Evolutionary conservation across 345 rosid species (phyloP), one percentile per base, ranked within the genome.

Genomic region (Camelina laxa): DNA sequence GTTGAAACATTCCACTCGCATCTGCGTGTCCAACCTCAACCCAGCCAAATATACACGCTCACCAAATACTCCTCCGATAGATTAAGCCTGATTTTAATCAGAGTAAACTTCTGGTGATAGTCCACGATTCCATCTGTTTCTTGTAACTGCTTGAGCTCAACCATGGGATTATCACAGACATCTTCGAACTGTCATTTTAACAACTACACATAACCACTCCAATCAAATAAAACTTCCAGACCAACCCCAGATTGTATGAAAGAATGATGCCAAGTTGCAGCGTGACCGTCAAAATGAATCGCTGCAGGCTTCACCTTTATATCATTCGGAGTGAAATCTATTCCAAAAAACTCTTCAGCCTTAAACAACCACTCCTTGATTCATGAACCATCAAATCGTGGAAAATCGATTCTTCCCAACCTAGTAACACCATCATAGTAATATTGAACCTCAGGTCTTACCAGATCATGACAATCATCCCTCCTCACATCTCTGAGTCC

Each of bases 171-270:
- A 1, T 48, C 53, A 2, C 1, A 16, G 0, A 0, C 53, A 7
- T 48, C 53, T 4, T 17, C 53, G 16, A 48, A 48, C 0, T 21
- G 4, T 7, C 16, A 21, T 0, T 8, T 48, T 10, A 48, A 8
- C 5, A 48, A 7, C 1, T 0, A 0, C 1, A 2, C 1, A 48
- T 48, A 48, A 0, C 4, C 10, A 2, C 2, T 0, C 53, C 53
- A 48, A 8, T 48, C 22, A 7, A 1, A n/a, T 0, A 16, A 16
- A 9, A 47, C 4, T 0, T 7, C 8, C 3, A n/a, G 2, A 0
- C 20, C 10, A 0, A 5, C 17, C 10, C 17, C 20, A 0, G 9
- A 2, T 3, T 16, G 4, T 0, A 47, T 0, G 0, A 47, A 6
- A 0, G 50, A 47, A 0, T 7, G 20, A 7, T 47, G 20, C 50